These are phyloP conservation scores for Sphaerobolus stellatus DNA, from an alignment of 1,284 basidiomycete genomes.

Conservation along the genomic window DNA sequence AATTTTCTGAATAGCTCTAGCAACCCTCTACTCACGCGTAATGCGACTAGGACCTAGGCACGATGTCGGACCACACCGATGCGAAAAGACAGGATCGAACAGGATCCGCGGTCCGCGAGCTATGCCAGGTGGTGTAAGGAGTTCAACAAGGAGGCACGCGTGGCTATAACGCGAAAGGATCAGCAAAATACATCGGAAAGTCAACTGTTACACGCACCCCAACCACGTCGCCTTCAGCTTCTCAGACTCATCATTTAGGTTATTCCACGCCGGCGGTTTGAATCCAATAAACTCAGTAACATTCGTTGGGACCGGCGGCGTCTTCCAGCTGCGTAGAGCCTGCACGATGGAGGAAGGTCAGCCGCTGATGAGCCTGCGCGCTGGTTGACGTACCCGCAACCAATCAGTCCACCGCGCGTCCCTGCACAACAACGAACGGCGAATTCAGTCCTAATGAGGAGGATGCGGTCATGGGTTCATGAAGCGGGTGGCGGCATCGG, in stretches of 20 bases:
- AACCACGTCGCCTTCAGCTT: conserved; percentile 71
- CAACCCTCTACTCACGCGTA: conserved; percentile 40
- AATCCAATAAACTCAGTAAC: conserved; percentile 13
- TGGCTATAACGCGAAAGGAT: too few relatives aligned
- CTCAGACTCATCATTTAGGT: conserved; percentile 11
- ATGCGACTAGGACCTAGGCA: conserved; percentile 56
- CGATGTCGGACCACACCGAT: conserved; percentile 59
- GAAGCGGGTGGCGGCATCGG: background rate
- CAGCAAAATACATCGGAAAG: too few relatives aligned
- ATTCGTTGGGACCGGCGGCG: conserved; percentile 6
- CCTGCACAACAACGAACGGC: too few relatives aligned
- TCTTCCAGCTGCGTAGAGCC: background rate
- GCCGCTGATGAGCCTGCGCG: background rate
- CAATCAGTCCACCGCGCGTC: background rate
- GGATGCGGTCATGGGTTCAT: conserved; percentile 3
- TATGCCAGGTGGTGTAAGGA: conserved; percentile 45
- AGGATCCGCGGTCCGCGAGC: conserved; percentile 60
- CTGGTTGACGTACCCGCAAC: too few relatives aligned
- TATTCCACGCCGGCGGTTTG: conserved; percentile 18
- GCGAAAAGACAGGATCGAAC: conserved; percentile 70
- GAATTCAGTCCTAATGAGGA: background rate
- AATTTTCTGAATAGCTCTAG: background rate
- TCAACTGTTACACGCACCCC: too few relatives aligned
- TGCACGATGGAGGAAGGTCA: background rate
- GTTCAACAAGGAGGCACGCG: conserved; percentile 69